Percentiles rank a stretch among this genome's conserved stretches.
Conservation (phyloP, 2,329 filamentous ascomycete species). For the Gnomoniopsis sp. region DNA sequence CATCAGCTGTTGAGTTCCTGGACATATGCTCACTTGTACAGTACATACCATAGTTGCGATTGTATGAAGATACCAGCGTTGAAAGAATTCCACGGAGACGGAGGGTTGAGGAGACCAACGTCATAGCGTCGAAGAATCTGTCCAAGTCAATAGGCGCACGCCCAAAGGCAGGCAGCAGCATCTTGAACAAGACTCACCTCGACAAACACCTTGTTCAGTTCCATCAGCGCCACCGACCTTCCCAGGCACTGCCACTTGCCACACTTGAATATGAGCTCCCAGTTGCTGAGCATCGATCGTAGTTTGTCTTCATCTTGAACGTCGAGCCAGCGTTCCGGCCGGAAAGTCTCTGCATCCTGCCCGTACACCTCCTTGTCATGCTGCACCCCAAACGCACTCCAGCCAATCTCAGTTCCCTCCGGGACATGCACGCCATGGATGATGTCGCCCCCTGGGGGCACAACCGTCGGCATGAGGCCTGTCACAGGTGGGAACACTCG, state of each 20-base stretch:
- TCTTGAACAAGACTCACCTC: conserved; percentile 30
- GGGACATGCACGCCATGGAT: conserved; percentile 40
- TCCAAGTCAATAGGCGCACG: conserved; percentile 2
- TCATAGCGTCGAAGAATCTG: conserved; percentile 23
- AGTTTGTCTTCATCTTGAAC: conserved; percentile 29
- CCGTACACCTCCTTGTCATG: conserved; percentile 35
- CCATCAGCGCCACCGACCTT: conserved; percentile 40
- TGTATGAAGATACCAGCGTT: conserved; percentile 28
- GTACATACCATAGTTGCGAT: conserved; percentile 20
- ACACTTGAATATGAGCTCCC: conserved; percentile 41
- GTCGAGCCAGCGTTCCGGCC: conserved; percentile 49
- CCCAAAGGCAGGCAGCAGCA: neutral
- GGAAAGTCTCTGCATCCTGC: conserved; percentile 37
- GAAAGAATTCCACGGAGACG: conserved; percentile 23
- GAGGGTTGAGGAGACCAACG: conserved; percentile 23
- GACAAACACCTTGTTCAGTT: conserved; percentile 41
- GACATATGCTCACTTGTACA: neutral
- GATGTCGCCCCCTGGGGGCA: conserved; percentile 35
- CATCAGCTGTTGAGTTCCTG: neutral
- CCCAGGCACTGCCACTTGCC: conserved; percentile 45
- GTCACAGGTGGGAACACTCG: conserved; percentile 43
- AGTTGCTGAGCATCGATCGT: conserved; percentile 33
- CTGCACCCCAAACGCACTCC: conserved; percentile 38
- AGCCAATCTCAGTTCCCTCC: conserved; percentile 42
- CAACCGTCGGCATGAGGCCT: conserved; percentile 31